Evolutionary conservation across 306 rosid species (phyloP).

Genomic region (Trifolium repens): DNA sequence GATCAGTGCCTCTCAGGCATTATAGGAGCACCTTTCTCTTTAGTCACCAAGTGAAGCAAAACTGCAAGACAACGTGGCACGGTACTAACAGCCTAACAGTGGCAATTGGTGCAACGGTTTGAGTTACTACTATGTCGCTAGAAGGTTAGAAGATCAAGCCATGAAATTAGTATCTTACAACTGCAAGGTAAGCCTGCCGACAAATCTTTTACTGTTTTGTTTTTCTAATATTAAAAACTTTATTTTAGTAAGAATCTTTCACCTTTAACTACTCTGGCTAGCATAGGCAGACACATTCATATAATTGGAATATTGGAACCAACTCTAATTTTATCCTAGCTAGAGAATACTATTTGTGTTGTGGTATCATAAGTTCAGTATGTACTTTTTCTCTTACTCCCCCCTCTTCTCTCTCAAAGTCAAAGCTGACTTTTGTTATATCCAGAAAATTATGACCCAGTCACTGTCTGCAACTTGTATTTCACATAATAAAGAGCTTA

Average conservation of each 20-base stretch:
- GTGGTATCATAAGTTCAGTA: slow-evolving; percentile 17
- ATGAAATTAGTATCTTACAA: background rate
- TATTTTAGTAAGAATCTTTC: background rate
- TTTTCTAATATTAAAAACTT: background rate
- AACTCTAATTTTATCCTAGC: slow-evolving; percentile 3
- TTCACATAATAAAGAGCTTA: background rate
- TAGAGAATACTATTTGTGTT: background rate
- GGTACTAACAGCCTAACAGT: no score
- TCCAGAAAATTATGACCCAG: background rate
- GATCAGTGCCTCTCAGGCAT: background rate
- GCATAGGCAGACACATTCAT: background rate
- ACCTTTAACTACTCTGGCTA: background rate
- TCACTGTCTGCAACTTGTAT: background rate
- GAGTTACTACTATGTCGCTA: background rate
- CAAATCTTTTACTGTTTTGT: background rate
- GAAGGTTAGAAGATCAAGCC: background rate
- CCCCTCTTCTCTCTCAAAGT: background rate
- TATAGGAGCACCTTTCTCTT: background rate
- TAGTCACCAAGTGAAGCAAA: no score
- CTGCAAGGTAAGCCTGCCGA: background rate
- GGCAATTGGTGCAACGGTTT: background rate
- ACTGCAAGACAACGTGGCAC: no score
- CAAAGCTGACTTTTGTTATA: background rate
- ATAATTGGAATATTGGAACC: background rate
- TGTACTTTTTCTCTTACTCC: background rate